Conservation (phyloP, 306 rosid genomes). For the Herpetospermum pedunculosum region DNA sequence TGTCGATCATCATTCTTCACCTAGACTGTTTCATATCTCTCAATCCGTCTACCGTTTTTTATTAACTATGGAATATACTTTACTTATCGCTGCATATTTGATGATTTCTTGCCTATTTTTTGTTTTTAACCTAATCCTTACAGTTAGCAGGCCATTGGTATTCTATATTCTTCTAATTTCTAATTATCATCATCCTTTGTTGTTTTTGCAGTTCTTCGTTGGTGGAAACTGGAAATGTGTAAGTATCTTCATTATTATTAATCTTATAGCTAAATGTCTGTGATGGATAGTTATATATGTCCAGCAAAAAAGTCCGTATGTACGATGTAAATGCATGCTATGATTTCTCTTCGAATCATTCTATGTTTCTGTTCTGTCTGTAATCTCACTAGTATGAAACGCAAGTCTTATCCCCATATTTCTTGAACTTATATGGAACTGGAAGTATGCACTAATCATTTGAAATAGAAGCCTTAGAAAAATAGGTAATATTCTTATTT, state of each 20-base stretch:
- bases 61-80: not conserved
- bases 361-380: not conserved
- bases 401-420: not conserved
- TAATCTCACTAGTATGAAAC: not conserved
- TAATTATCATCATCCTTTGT: conserved; percentile 11
- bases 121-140: not conserved
- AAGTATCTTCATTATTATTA: conserved; percentile 28
- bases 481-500: not conserved
- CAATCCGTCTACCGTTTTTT: not conserved
- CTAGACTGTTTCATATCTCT: no score
- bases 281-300: not conserved
- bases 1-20: not conserved
- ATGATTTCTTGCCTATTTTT: not conserved
- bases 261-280: not conserved
- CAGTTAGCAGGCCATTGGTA: not conserved
- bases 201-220: conserved; percentile 72
- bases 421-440: not conserved
- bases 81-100: not conserved
- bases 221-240: conserved; percentile 99
- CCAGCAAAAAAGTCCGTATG: not conserved
- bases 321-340: not conserved
- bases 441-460: not conserved
- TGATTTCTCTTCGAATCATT: not conserved
- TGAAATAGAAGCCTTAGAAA: not conserved
- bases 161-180: not conserved